Evolutionary conservation across 2,329 filamentous ascomycete species (phyloP).

Genomic region (Phaeosphaeriaceae sp.): DNA sequence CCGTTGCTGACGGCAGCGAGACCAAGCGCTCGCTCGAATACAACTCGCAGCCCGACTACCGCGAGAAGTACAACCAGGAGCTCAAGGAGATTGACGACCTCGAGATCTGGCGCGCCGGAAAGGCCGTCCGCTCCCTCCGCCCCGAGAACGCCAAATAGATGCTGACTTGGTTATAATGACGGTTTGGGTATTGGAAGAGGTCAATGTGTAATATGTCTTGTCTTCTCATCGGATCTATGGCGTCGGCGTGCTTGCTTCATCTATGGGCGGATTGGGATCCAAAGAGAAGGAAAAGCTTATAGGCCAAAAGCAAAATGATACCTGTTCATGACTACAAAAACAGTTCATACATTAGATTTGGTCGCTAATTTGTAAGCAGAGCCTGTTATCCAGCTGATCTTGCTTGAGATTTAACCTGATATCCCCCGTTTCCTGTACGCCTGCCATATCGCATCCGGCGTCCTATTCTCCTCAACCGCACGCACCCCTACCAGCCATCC

Average conservation of each 20-base stretch:
- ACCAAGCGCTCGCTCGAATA: slow-evolving; percentile 96
- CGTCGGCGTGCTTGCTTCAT: slow-evolving; percentile 20
- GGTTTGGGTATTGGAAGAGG: slow-evolving; percentile 2
- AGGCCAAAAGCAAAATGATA: slow-evolving; percentile 23
- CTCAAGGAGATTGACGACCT: slow-evolving; percentile 97
- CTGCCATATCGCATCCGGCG: slow-evolving; percentile 17
- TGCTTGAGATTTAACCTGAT: neutral
- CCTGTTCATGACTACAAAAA: slow-evolving; percentile 12
- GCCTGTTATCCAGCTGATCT: neutral
- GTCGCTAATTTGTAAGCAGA: neutral
- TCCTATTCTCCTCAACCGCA: slow-evolving; percentile 14
- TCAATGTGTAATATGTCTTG: slow-evolving; percentile 36
- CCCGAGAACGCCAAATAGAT: slow-evolving; percentile 49
- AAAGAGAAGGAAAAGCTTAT: slow-evolving; percentile 9
- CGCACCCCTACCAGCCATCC: slow-evolving; percentile 6
- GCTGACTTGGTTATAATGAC: slow-evolving; percentile 5
- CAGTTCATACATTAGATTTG: neutral
- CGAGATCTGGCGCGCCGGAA: slow-evolving; percentile 99
- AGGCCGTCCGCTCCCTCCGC: slow-evolving; percentile 77
- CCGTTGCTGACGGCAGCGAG: slow-evolving; percentile 89
- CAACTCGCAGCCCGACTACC: slow-evolving; percentile 95
- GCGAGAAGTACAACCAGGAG: slow-evolving; percentile 96
- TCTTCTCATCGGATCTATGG: slow-evolving; percentile 25
- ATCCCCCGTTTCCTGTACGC: slow-evolving; percentile 1
- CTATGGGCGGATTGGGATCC: slow-evolving; percentile 8